These are phyloP conservation scores for Pestalotiopsis sp. DNA, from an alignment of 2,329 filamentous ascomycete genomes.

Conservation along the genomic window DNA sequence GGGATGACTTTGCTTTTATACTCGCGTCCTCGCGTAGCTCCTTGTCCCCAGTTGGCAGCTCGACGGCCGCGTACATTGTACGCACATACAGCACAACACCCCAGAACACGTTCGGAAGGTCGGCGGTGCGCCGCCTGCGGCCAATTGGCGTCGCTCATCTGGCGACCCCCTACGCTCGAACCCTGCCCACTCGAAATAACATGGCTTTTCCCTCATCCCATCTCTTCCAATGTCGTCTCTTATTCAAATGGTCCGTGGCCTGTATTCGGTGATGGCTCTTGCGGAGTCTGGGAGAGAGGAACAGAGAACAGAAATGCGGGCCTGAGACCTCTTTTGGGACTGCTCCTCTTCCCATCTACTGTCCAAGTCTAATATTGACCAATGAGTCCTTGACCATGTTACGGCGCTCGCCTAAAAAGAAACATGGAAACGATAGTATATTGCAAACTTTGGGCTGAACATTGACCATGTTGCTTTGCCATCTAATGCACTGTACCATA, in stretches of 20 bases:
- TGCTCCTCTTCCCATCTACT: neutral
- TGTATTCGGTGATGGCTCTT: neutral
- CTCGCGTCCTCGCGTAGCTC: neutral
- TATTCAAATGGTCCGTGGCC: neutral
- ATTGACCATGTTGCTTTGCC: neutral
- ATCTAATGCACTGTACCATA: neutral
- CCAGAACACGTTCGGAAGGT: neutral
- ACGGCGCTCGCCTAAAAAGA: neutral
- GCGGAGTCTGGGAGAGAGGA: neutral
- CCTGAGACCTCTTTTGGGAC: neutral
- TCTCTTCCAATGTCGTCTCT: neutral
- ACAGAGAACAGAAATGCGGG: neutral
- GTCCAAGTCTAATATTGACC: neutral
- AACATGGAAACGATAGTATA: neutral
- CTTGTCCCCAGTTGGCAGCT: neutral
- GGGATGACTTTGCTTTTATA: neutral
- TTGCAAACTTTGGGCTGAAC: neutral
- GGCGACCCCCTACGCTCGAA: neutral
- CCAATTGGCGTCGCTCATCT: neutral
- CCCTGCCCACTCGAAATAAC: neutral
- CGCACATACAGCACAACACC: neutral
- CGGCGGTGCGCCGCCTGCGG: neutral
- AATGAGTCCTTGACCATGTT: neutral
- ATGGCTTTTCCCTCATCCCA: neutral
- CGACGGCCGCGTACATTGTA: neutral